Evolutionary conservation across 2,329 filamentous ascomycete species (phyloP), one percentile per base, ranked within the genome.

Genomic region (Sporothrix brasiliensis): DNA sequence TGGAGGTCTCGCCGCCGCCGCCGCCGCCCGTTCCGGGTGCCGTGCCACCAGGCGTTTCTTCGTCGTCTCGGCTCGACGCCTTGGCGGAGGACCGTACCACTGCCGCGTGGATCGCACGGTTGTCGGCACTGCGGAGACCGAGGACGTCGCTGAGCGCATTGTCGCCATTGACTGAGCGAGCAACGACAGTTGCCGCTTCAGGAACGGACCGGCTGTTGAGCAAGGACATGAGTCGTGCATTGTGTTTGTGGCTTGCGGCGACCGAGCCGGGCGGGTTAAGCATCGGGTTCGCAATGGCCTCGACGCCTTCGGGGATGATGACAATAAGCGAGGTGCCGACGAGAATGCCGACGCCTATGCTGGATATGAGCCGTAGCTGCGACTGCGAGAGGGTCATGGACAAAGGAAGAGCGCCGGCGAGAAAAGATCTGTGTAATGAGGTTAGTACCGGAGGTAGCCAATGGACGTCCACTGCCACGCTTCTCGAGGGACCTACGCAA

Each of bases 311-410:
- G 0, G 95, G 95, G 76, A 99, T 97, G 77, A 99, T 98, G 44
- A 99, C 93, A 74, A 98, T 94, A 74, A 99, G 86, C 1, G 94
- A 94, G 39, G 95, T 98, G 49, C 95, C 95, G 19, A 99, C 94
- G 10, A 99, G 84, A 67, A 99, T 91, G 58, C 95, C 95, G 79
- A 97, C 93, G 68, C 95, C 95, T 78, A 98, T 88, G 70, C 93
- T 94, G 27, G 94, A 96, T 78, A 98, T 92, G 66, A 97, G 83
- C 77, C 94, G 91, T 70, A 98, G 83, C 79, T 97, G 93, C 56
- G 93, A 92, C 72, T 91, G 89, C 41, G 94, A 94, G 34, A 99
- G 86, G 70, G 90, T 88, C 84, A 99, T 92, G 71, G 93, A 94
- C 67, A 99, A 85, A 50, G 95, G 95, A 74, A 99, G 84, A 75